phyloP scores from a whole-genome alignment of 2,329 filamentous ascomycete genomes.

The Aspergillus ochraceoroseus region DNA sequence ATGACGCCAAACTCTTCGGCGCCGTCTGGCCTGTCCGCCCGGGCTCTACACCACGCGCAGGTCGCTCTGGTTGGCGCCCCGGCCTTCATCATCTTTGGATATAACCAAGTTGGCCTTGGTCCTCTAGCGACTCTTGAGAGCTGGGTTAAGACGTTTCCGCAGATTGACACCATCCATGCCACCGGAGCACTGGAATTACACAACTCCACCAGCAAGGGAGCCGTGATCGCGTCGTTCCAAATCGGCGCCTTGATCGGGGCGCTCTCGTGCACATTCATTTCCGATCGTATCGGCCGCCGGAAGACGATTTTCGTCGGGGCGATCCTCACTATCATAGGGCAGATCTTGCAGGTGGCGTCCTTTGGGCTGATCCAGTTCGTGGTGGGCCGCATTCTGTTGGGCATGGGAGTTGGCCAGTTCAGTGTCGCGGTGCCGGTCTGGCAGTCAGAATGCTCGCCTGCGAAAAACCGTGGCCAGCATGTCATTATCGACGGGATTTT shows the following conservation, averaged over 20 bases:
- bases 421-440: constrained; percentile 45
- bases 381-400: constrained; percentile 44
- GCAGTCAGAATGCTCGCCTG: constrained; percentile 30
- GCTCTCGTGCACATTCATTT: constrained; percentile 30
- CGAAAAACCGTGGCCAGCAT: constrained; percentile 21
- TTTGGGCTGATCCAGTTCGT: constrained; percentile 47
- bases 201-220: constrained; percentile 24
- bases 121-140: no score
- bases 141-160: constrained; percentile 50
- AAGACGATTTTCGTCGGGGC: constrained; percentile 44
- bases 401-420: constrained; percentile 44
- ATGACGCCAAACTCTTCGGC: no score
- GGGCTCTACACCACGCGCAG: no score
- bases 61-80: no score
- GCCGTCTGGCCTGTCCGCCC: no score
- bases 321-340: constrained; percentile 43
- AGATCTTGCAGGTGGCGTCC: constrained; percentile 42
- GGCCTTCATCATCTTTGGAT: no score
- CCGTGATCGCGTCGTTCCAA: constrained; percentile 25
- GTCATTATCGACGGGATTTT: constrained; percentile 38
- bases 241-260: constrained; percentile 24
- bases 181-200: constrained; percentile 15
- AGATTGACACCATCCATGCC: constrained; percentile 47
- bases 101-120: no score
- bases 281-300: constrained; percentile 45